Evolutionary conservation across 305 asterid genomes (phyloP), one percentile per base, ranked within the genome.

Genomic region (Salvia sclarea): DNA sequence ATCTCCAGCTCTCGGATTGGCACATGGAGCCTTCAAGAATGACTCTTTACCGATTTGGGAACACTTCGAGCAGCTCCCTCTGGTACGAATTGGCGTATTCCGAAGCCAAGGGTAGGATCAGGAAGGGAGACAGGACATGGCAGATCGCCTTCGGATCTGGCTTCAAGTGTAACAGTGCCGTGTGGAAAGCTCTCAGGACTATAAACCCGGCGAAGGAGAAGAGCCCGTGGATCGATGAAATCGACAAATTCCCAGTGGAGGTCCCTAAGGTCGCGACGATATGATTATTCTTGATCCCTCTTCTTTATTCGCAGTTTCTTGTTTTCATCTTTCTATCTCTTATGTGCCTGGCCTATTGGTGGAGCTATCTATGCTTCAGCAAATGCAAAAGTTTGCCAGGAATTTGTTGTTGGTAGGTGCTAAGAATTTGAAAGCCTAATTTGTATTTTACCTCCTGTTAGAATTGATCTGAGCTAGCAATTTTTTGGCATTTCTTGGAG

Each of bases 71-170:
- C 72, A 88, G 96, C 78, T 88, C 96, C 37, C 85, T 88, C 35
- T 88, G 93, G 96, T 83, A 84, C 7, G 93, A 88, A 53, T 41
- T 86, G 79, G 84, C 89, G 1, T 86, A 83, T 38, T 66, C 84
- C 2, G 96, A 89, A 69, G 91, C 90, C 33, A 83, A 82, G 68
- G 96, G 94, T 40, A 86, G 96, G 80, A 83, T 89, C n/a, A 85
- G 66, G 86, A 81, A 60, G 72, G 96, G 94, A 49, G 96, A 86
- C 22, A 79, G 94, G 78, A 84, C 90, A 0, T 85, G 96, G 94
- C 94, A 86, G 78, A 85, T 89, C 48, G 94, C 94, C 4, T 86
- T 89, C 14, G 96, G 94, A 1, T 89, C 96, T 1, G 90, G 94
- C 3, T 89, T 85, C 74, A 86, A 89, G 70, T 89, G 96, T 65